Conservation (phyloP, 1,284 basidiomycete genomes). For the Lignosus rhinocerotis region DNA sequence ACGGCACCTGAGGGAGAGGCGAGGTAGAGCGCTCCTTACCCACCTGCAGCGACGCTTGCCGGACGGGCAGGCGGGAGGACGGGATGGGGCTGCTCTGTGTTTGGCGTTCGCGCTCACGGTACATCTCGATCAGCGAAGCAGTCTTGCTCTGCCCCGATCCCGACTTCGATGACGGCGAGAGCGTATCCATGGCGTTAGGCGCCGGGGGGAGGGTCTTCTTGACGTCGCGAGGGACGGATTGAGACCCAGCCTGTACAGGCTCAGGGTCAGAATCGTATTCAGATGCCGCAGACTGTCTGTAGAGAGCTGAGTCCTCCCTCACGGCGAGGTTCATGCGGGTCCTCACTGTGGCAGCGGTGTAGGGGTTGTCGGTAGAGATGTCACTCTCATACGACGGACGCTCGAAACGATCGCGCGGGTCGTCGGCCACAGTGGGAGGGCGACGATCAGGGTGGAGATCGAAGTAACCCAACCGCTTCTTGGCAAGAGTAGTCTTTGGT, state of each 20-base stretch:
- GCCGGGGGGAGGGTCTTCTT: slow-evolving; percentile 8
- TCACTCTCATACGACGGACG: slow-evolving; percentile 31
- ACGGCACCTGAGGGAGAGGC: slow-evolving; percentile 12
- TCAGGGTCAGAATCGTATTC: slow-evolving; percentile 23
- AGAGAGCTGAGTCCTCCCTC: slow-evolving; percentile 4
- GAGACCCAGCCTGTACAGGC: slow-evolving; percentile 12
- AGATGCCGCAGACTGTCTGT: slow-evolving; percentile 16
- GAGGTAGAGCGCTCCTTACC: slow-evolving; percentile 16
- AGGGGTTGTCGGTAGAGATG: slow-evolving; percentile 21
- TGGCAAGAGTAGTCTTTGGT: slow-evolving; percentile 5
- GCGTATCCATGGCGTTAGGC: slow-evolving; percentile 3
- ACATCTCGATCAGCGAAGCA: slow-evolving; percentile 79
- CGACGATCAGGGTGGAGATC: slow-evolving; percentile 63
- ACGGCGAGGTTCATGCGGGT: slow-evolving; percentile 6
- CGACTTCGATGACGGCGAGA: slow-evolving; percentile 15
- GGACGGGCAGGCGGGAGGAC: slow-evolving; percentile 40
- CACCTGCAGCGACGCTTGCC: slow-evolving; percentile 25
- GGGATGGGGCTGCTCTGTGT: slow-evolving; percentile 23
- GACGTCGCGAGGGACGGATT: slow-evolving; percentile 15
- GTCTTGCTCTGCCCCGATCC: slow-evolving; percentile 51
- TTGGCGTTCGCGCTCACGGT: slow-evolving; percentile 62
- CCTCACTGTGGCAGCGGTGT: slow-evolving; percentile 15
- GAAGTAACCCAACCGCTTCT: slow-evolving; percentile 61
- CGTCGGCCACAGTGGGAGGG: slow-evolving; percentile 41
- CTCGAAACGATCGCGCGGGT: slow-evolving; percentile 26